Evolutionary conservation across 139 green algal species (phyloP).

Genomic region (Diplosphaera chodatii): DNA sequence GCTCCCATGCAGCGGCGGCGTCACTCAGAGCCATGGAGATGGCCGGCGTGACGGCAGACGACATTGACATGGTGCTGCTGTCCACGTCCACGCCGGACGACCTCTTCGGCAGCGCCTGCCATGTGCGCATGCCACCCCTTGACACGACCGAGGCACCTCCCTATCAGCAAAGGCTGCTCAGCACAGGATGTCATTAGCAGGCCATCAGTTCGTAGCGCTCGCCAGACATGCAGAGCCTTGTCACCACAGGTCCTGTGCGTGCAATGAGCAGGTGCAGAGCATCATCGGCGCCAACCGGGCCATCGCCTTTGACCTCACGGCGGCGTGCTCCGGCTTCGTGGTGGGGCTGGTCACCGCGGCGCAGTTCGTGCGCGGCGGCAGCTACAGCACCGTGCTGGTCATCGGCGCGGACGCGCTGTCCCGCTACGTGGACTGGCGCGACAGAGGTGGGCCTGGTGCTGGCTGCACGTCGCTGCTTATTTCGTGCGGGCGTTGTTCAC

Average conservation of each 20-base stretch:
- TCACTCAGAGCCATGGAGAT: conserved; percentile 75
- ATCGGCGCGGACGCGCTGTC: conserved; percentile 91
- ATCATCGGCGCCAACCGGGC: conserved; percentile 77
- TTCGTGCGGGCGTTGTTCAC: too few species aligned
- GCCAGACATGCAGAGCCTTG: too few species aligned
- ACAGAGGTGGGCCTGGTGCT: conserved; percentile 65
- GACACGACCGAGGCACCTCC: too few species aligned
- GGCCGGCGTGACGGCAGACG: conserved; percentile 64
- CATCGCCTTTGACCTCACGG: conserved; percentile 93
- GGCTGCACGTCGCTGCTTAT: too few species aligned
- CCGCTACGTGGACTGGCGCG: conserved; percentile 91
- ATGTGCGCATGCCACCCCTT: conserved; percentile 29
- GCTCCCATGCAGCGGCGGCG: conserved; percentile 59
- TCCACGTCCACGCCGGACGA: conserved; percentile 94
- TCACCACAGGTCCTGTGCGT: too few species aligned
- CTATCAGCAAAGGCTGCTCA: too few species aligned
- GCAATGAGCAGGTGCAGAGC: conserved; percentile 61
- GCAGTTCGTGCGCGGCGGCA: conserved; percentile 76
- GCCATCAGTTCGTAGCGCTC: too few species aligned
- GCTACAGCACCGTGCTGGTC: conserved; percentile 78
- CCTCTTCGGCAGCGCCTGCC: conserved; percentile 85
- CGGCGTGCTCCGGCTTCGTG: conserved; percentile 97
- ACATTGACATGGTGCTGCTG: conserved; percentile 92
- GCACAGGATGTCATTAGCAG: too few species aligned
- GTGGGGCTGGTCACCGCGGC: conserved; percentile 78